These are phyloP conservation scores for Pholiota molesta DNA, from an alignment of 768 basidiomycete genomes.

Conservation along the genomic window DNA sequence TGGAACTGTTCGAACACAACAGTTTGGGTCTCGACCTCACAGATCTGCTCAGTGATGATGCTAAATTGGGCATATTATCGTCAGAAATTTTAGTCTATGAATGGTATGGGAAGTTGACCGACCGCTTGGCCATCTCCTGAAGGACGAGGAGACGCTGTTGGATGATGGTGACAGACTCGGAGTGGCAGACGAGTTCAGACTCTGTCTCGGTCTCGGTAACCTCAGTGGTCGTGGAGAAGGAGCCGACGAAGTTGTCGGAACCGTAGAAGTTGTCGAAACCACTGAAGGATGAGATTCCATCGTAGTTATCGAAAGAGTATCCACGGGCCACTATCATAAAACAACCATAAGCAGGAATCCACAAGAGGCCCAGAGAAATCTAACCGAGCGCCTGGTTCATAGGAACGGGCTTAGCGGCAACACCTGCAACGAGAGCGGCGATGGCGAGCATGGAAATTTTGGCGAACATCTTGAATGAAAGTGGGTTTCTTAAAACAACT, in stretches of 20 bases:
- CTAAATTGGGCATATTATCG: conserved; percentile 22
- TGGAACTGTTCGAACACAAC: conserved; percentile 46
- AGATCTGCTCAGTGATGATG: conserved; percentile 47
- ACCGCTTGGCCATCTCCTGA: conserved; percentile 50
- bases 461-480: conserved; percentile 38
- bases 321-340: conserved; percentile 17
- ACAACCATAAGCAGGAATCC: background rate
- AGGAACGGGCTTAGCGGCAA: conserved; percentile 30
- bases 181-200: conserved; percentile 41
- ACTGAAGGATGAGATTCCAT: conserved; percentile 36
- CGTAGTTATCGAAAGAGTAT: conserved; percentile 38
- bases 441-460: conserved; percentile 31
- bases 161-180: conserved; percentile 39
- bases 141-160: conserved; percentile 48
- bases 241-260: conserved; percentile 43
- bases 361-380: background rate
- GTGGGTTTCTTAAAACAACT: conserved; percentile 20
- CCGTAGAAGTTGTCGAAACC: conserved; percentile 52
- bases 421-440: conserved; percentile 24
- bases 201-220: conserved; percentile 32
- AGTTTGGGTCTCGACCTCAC: conserved; percentile 51
- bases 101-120: background rate
- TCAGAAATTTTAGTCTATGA: background rate
- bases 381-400: conserved; percentile 20
- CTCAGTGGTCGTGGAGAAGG: conserved; percentile 20